A percentile compares a stretch with the other conserved stretches of the same genome.
phyloP scores from a whole-genome alignment of 139 green algal species.

The Tetradesmus obliquus region DNA sequence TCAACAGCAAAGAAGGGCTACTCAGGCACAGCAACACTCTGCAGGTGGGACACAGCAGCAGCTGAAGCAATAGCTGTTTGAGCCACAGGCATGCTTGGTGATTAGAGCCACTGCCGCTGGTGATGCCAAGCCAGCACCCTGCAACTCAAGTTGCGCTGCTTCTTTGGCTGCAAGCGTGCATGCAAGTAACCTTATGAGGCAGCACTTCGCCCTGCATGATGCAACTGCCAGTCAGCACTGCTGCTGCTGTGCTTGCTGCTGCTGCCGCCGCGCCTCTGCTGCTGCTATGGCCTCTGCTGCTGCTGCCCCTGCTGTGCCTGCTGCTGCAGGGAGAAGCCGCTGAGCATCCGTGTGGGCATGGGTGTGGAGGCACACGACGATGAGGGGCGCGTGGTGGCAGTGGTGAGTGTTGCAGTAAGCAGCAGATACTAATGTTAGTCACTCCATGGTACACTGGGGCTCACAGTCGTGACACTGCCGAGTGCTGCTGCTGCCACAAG shows the following conservation, averaged over 20 bases:
- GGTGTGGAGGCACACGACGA: constrained; percentile 45
- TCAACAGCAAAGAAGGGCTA: constrained; percentile 73
- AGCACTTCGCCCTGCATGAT: not conserved
- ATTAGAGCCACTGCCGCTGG: no score
- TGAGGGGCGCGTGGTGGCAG: constrained; percentile 62
- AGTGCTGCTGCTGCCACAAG: no score
- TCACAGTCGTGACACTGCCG: no score
- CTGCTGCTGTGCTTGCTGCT: not conserved
- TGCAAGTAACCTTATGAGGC: no score
- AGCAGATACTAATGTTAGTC: not conserved
- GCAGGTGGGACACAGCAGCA: constrained; percentile 43
- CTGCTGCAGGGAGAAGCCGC: constrained; percentile 49
- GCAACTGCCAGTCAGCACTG: not conserved
- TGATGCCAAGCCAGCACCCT: constrained; percentile 29
- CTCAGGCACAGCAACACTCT: constrained; percentile 73
- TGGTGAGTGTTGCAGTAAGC: constrained; percentile 31
- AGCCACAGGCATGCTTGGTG: not conserved
- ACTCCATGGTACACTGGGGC: no score
- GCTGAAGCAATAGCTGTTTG: constrained; percentile 57
- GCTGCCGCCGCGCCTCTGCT: constrained; percentile 36
- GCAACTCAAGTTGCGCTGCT: not conserved
- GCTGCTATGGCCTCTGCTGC: constrained; percentile 2
- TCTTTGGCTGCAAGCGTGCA: not conserved
- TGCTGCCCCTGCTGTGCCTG: constrained; percentile 41
- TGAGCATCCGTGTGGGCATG: constrained; percentile 35